Conservation (phyloP, 2,329 filamentous ascomycete species). For the Diaporthe citrichinensis region DNA sequence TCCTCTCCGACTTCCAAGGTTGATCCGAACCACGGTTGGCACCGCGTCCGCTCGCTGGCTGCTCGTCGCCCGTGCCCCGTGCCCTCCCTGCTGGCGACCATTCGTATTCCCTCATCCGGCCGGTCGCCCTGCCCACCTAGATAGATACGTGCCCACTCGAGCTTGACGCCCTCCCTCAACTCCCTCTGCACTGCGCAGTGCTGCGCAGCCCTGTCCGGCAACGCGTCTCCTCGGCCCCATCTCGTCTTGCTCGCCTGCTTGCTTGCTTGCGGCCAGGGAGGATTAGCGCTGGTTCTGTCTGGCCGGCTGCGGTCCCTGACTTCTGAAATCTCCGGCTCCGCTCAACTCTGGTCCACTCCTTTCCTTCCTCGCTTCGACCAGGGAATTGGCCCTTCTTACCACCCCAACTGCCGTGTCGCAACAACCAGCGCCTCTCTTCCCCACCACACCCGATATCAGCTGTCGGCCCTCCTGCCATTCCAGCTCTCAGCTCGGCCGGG, state of each 20-base stretch:
- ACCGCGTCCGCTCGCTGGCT: not conserved
- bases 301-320: constrained; percentile 2
- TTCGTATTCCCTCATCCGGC: constrained; percentile 16
- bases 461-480: not conserved
- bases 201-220: not conserved
- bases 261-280: constrained; percentile 14
- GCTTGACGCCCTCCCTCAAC: constrained; percentile 21
- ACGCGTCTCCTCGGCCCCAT: not conserved
- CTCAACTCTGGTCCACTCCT: constrained; percentile 16
- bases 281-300: constrained; percentile 16
- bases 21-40: constrained; percentile 22
- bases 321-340: constrained; percentile 17
- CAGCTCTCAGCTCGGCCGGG: not conserved
- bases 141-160: constrained; percentile 4
- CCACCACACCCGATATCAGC: constrained; percentile 19
- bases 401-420: constrained; percentile 16
- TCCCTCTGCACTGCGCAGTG: not conserved
- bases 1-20: constrained; percentile 4
- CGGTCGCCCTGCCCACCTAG: not conserved
- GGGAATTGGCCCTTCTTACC: constrained; percentile 10
- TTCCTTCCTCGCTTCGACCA: constrained; percentile 6
- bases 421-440: constrained; percentile 12
- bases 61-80: not conserved
- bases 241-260: not conserved
- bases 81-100: constrained; percentile 1